Conservation (phyloP, 2,329 filamentous ascomycete species). For the Colletotrichum tofieldiae region DNA sequence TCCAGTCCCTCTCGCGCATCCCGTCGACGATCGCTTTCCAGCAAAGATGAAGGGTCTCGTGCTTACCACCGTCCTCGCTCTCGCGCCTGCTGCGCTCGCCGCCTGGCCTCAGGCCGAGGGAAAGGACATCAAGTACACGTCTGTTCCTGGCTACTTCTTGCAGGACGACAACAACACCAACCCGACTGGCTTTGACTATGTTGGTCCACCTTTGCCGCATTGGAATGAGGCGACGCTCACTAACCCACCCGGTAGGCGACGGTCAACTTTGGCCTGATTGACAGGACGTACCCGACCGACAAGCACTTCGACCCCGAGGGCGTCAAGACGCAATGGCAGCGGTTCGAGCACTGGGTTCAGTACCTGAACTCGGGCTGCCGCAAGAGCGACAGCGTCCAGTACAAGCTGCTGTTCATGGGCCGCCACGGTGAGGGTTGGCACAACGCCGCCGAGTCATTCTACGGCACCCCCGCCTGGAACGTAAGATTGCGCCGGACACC, state of each 20-base stretch:
- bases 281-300: slow-evolving; percentile 74
- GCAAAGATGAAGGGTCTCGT: slow-evolving; percentile 53
- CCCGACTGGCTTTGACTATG: slow-evolving; percentile 74
- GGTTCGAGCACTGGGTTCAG: slow-evolving; percentile 72
- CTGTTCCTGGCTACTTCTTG: slow-evolving; percentile 74
- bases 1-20: slow-evolving; percentile 13
- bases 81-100: slow-evolving; percentile 49
- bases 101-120: slow-evolving; percentile 52
- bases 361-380: slow-evolving; percentile 63
- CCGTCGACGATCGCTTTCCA: slow-evolving; percentile 41
- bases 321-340: slow-evolving; percentile 73
- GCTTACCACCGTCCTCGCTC: slow-evolving; percentile 49
- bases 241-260: slow-evolving; percentile 60
- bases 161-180: slow-evolving; percentile 74
- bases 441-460: slow-evolving; percentile 75
- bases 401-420: slow-evolving; percentile 78
- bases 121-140: slow-evolving; percentile 70
- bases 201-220: slow-evolving; percentile 53
- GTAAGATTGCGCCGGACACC: slow-evolving; percentile 55
- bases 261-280: slow-evolving; percentile 77
- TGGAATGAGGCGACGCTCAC: not conserved
- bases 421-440: slow-evolving; percentile 80
- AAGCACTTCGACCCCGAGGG: slow-evolving; percentile 54
- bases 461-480: slow-evolving; percentile 80
- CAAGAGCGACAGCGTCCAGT: slow-evolving; percentile 63